Base-by-base conservation (phyloP, 495 filamentous ascomycete genomes). In the Penicillium simplicissimum region DNA sequence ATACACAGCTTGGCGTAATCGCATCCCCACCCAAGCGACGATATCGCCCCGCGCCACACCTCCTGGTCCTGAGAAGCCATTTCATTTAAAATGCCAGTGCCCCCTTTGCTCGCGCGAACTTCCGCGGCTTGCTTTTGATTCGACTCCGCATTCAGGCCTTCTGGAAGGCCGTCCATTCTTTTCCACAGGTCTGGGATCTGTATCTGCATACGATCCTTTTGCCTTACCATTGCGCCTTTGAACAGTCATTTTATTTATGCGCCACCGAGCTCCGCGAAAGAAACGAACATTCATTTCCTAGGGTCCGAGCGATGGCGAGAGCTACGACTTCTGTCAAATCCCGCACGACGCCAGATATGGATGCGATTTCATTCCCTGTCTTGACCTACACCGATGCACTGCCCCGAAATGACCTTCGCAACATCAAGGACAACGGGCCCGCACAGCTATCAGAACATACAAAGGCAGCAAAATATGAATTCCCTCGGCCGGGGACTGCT, bases 151-250 rank as follows among this genome's bases (percentile, higher is more conserved):
- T 63, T 51, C 40, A 65, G 67, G 78, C 67, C 75, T 77, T 82
- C 76, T 75, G 78, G 80, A 81, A 82, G 76, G 76, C 75, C 67
- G 73, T 81, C 76, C 79, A 67, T 72, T 79, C 75, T 47, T 78
- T 82, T 72, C 36, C 58, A 42, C 40, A 36, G 51, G 37, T 53
- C 51, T 37, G 51, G 14, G n/a, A 53, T 53, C 51, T 53, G 6
- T 49, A 4, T 49, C 45, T 49, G 45, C 45, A 28, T 25, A 15
- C 11, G 25, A 49, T 11, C 9, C 11, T 47, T 11, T 25, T 25
- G 19, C 10, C 5, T 45, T 45, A 45, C 13, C 42, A 45, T 31
- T 6, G 28, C 8, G 8, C 14, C 4, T 23, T 21, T 23, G 17
- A 45, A 5, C 9, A 23, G 49, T 61, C 53, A 34, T 53, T 34